Base-by-base conservation (phyloP, 1,284 basidiomycete species). In the Bondarzewia mesenterica region DNA sequence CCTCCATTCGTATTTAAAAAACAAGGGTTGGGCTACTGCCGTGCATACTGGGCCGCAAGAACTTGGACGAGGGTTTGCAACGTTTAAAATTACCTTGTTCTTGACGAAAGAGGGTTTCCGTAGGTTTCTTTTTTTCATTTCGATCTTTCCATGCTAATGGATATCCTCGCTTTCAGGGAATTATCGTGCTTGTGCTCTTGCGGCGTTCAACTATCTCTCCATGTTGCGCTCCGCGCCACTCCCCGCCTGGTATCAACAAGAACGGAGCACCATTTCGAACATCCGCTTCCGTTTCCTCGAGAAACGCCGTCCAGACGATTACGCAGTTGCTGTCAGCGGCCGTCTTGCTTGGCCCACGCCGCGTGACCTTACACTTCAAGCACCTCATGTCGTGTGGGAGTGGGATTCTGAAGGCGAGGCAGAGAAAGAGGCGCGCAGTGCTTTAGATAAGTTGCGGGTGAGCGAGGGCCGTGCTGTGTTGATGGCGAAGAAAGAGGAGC, bases 271-370 rank as follows among this genome's bases (percentile, higher is more conserved):
- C 38, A 75, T 99, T 37, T 80, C 84, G 26, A 71, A 79, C 27
- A 89, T 86, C 27, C 80, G 80, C 21, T 99, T 97, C 75, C 78
- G 84, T 32, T 99, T 96, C 64, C 78, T 85, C 46, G 95, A 99
- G 65, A 93, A 96, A 66, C 72, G 74, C 39, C 72, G 80, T 16
- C 85, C 93, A 0, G 84, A 92, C 43, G 72, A 79, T 51, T 96
- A 97, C 63, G 90, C 89, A 4, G 82, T 86, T 8, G 79, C 76
- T 62, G 72, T 97, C 15, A 67, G 93, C 0, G 82, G 86, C 54
- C 78, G 80, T 59, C 82, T 98, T 79, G 68, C 81, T 44, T 77
- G 83, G 74, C 89, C 89, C 1, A 77, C 84, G 41, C 89, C 93
- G n/a, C 76, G 80, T 29, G 86, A 94, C 43, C 77, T 85, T 55